A percentile compares a stretch with the other conserved stretches of the same genome.
These are phyloP conservation scores for Cladophialophora immunda DNA, from an alignment of 2,329 filamentous ascomycete species.

Conservation along the genomic window DNA sequence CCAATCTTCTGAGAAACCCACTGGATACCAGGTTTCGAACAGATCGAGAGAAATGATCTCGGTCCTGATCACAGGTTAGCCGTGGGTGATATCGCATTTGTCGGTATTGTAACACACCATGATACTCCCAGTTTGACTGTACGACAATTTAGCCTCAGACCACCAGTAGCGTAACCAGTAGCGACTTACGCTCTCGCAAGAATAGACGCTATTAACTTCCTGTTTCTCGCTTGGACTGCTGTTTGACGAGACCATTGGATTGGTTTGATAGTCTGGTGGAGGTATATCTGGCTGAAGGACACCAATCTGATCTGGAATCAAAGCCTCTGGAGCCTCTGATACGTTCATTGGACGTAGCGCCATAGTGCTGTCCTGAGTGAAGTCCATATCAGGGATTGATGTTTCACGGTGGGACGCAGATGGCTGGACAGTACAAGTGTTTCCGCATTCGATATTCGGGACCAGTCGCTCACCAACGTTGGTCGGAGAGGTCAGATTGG, in stretches of 20 bases:
- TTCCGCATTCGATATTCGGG: not conserved
- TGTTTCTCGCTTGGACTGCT: slow-evolving; percentile 2
- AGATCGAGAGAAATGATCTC: slow-evolving; percentile 11
- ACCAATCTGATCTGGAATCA: not conserved
- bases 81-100: no score
- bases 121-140: slow-evolving; percentile 14
- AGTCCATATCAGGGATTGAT: not conserved
- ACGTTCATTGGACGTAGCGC: not conserved
- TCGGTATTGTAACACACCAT: no score
- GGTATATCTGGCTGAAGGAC: not conserved
- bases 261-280: not conserved
- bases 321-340: not conserved
- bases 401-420: not conserved
- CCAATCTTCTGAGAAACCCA: slow-evolving; percentile 2
- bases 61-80: no score
- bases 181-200: slow-evolving; percentile 1
- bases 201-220: slow-evolving; percentile 1
- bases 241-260: not conserved
- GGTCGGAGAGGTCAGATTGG: not conserved
- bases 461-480: not conserved
- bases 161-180: not conserved
- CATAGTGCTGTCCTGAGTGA: not conserved
- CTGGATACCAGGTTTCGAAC: slow-evolving; percentile 9
- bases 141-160: not conserved
- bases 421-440: not conserved